Conservation (phyloP, 768 basidiomycete species). For the Hemileccinum impolitum region DNA sequence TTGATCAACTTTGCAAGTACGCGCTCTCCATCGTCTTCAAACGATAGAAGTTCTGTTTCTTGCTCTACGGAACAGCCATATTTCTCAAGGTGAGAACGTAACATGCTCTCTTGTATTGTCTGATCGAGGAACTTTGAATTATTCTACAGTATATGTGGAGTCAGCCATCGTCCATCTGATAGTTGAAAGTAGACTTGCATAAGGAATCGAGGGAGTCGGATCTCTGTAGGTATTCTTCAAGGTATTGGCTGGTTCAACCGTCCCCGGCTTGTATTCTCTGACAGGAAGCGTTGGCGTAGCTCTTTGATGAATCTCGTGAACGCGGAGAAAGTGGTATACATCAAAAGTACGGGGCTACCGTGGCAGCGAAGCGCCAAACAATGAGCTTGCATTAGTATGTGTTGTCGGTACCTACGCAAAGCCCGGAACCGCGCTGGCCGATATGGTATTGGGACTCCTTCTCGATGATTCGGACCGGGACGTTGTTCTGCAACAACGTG, state of each 20-base stretch:
- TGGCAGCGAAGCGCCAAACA: background rate
- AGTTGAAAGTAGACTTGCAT: slow-evolving; percentile 13
- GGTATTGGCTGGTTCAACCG: slow-evolving; percentile 14
- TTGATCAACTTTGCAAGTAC: slow-evolving; percentile 37
- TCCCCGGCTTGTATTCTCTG: slow-evolving; percentile 32
- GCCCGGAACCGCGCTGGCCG: slow-evolving; percentile 37
- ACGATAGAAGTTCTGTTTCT: slow-evolving; percentile 41
- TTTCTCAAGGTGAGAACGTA: slow-evolving; percentile 18
- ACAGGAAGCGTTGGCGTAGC: slow-evolving; percentile 29
- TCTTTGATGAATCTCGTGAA: slow-evolving; percentile 35
- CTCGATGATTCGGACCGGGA: slow-evolving; percentile 52
- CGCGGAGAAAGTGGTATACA: slow-evolving; percentile 38
- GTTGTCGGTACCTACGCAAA: slow-evolving; percentile 32
- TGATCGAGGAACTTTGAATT: slow-evolving; percentile 21
- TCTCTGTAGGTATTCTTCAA: slow-evolving; percentile 4
- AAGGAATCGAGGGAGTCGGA: slow-evolving; percentile 26
- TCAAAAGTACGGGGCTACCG: slow-evolving; percentile 39
- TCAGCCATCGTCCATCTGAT: background rate
- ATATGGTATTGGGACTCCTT: slow-evolving; percentile 35
- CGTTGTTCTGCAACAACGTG: slow-evolving; percentile 37
- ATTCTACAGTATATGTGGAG: slow-evolving; percentile 1
- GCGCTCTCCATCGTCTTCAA: slow-evolving; percentile 35
- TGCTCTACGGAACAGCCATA: slow-evolving; percentile 36
- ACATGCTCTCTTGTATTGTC: slow-evolving; percentile 28
- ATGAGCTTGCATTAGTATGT: background rate